These are phyloP conservation scores for Exophiala spinifera DNA, from an alignment of 2,329 filamentous ascomycete species.

Conservation along the genomic window DNA sequence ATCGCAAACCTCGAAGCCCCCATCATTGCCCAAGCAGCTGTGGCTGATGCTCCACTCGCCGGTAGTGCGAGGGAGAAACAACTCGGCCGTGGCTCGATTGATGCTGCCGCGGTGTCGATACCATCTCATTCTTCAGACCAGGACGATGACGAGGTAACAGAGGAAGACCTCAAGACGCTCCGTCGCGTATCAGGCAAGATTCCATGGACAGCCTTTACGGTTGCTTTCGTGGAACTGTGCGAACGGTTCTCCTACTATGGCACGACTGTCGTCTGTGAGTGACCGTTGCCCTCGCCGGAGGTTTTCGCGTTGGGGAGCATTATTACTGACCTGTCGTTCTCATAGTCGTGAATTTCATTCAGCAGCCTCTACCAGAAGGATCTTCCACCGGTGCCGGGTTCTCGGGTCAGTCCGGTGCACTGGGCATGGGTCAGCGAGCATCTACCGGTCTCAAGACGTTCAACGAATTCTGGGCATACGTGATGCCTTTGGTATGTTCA, in stretches of 20 bases:
- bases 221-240: slow-evolving; percentile 30
- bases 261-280: slow-evolving; percentile 33
- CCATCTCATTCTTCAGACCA: not conserved
- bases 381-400: slow-evolving; percentile 55
- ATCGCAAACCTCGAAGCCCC: slow-evolving; percentile 20
- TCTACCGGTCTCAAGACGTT: slow-evolving; percentile 53
- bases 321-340: slow-evolving; percentile 11
- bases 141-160: slow-evolving; percentile 25
- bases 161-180: slow-evolving; percentile 25
- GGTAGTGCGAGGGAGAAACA: slow-evolving; percentile 18
- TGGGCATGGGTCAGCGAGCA: slow-evolving; percentile 58
- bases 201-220: slow-evolving; percentile 24
- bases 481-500: slow-evolving; percentile 50
- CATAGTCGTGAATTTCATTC: slow-evolving; percentile 61
- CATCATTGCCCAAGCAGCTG: slow-evolving; percentile 19
- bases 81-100: slow-evolving; percentile 20
- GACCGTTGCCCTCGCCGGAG: slow-evolving; percentile 47
- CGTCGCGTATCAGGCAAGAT: slow-evolving; percentile 29
- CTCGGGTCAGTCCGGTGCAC: slow-evolving; percentile 53
- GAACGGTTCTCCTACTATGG: slow-evolving; percentile 31
- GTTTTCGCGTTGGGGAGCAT: slow-evolving; percentile 54
- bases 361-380: slow-evolving; percentile 52
- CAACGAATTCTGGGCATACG: slow-evolving; percentile 62
- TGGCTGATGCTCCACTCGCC: slow-evolving; percentile 14
- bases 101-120: slow-evolving; percentile 6